These are phyloP conservation scores for Chrysanthemum makinoi DNA, from an alignment of 129 eudicot genomes.

Conservation along the genomic window DNA sequence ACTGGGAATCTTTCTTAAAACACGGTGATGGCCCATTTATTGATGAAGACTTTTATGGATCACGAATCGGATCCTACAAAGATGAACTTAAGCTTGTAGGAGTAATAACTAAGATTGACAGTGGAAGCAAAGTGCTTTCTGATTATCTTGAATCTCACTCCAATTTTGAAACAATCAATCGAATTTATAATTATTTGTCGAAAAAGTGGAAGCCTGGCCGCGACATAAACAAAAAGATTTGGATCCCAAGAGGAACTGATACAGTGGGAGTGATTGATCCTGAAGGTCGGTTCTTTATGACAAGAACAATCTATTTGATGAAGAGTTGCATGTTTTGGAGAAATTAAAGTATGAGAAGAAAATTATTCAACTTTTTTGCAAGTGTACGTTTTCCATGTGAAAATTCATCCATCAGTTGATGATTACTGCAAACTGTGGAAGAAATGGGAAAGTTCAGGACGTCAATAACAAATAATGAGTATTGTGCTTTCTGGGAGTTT, in stretches of 20 bases:
- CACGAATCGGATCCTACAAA: constrained; percentile 22
- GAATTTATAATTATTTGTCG: constrained; percentile 35
- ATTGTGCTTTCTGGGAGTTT: constrained; percentile 49
- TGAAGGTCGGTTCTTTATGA: constrained; percentile 46
- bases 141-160: constrained; percentile 26
- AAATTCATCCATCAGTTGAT: constrained; percentile 35
- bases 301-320: constrained; percentile 31
- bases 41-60: constrained; percentile 45
- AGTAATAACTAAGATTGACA: constrained; percentile 22
- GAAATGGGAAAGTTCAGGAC: constrained; percentile 46
- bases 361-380: constrained; percentile 36
- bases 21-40: constrained; percentile 47
- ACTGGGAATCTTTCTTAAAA: constrained; percentile 27
- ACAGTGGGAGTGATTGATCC: constrained; percentile 42
- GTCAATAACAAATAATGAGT: constrained; percentile 26
- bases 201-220: constrained; percentile 26
- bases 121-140: constrained; percentile 39
- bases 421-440: constrained; percentile 56
- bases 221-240: constrained; percentile 22
- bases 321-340: constrained; percentile 40
- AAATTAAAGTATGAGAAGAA: constrained; percentile 34
- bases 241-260: constrained; percentile 43
- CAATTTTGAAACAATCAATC: constrained; percentile 26
- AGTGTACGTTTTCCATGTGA: constrained; percentile 32
- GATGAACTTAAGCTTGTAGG: constrained; percentile 39